Conservation (phyloP, 2,329 filamentous ascomycete genomes). For the Apiospora rasikravindrae region DNA sequence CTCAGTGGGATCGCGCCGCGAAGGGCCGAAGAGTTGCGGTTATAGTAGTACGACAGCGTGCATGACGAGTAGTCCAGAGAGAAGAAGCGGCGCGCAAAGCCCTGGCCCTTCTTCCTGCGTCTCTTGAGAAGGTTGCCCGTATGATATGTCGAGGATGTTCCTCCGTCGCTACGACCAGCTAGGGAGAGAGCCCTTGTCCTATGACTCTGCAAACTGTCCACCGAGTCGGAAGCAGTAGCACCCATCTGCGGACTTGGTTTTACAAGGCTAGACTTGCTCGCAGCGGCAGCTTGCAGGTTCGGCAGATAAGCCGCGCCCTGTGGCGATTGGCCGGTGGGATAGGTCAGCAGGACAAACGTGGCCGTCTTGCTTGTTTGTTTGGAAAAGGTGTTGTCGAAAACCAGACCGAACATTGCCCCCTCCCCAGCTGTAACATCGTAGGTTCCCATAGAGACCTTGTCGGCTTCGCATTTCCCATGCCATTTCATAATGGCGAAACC, state of each 20-base stretch:
- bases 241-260: slow-evolving; percentile 53
- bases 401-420: slow-evolving; percentile 92
- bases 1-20: slow-evolving; percentile 92
- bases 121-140: slow-evolving; percentile 88
- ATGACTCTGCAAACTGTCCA: slow-evolving; percentile 66
- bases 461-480: slow-evolving; percentile 94
- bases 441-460: slow-evolving; percentile 90
- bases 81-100: slow-evolving; percentile 92
- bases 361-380: slow-evolving; percentile 94
- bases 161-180: slow-evolving; percentile 57
- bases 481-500: slow-evolving; percentile 77
- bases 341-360: slow-evolving; percentile 92
- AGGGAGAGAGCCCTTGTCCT: slow-evolving; percentile 52
- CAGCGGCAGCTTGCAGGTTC: slow-evolving; percentile 52
- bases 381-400: slow-evolving; percentile 99
- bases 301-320: slow-evolving; percentile 75
- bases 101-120: slow-evolving; percentile 90
- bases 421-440: slow-evolving; percentile 77
- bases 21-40: slow-evolving; percentile 88
- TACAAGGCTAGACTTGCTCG: slow-evolving; percentile 59
- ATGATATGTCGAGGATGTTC: slow-evolving; percentile 65
- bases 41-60: slow-evolving; percentile 95
- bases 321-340: slow-evolving; percentile 81
- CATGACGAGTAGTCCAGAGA: slow-evolving; percentile 94
- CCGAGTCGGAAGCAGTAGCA: slow-evolving; percentile 56